phyloP scores from a whole-genome alignment of 2,329 filamentous ascomycete species.

The Exophiala aquamarina region DNA sequence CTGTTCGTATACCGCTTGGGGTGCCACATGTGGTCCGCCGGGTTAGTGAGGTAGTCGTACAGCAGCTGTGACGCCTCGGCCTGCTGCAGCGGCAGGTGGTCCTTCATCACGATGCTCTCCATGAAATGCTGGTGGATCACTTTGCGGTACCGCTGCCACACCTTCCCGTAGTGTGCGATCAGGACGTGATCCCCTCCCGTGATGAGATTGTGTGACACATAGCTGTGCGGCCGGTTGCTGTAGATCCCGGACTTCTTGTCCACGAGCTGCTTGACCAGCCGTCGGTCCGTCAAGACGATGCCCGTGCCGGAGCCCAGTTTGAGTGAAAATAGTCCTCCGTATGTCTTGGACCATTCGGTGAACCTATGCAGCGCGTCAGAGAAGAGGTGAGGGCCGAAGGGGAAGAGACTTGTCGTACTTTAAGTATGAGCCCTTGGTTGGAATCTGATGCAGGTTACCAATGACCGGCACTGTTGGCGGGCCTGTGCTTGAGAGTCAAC shows the following conservation, averaged over 20 bases:
- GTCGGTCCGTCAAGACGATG: slow-evolving; percentile 43
- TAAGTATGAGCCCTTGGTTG: slow-evolving; percentile 33
- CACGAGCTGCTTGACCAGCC: slow-evolving; percentile 43
- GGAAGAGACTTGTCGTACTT: slow-evolving; percentile 37
- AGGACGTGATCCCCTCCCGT: slow-evolving; percentile 49
- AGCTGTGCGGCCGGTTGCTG: slow-evolving; percentile 43
- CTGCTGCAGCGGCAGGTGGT: slow-evolving; percentile 44
- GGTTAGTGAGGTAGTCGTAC: slow-evolving; percentile 42
- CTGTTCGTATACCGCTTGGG: slow-evolving; percentile 52
- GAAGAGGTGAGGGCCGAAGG: slow-evolving; percentile 27
- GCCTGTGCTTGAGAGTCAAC: slow-evolving; percentile 27
- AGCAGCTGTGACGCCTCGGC: slow-evolving; percentile 52
- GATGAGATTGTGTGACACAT: slow-evolving; percentile 45
- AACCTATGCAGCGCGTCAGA: slow-evolving; percentile 37
- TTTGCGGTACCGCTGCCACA: slow-evolving; percentile 49
- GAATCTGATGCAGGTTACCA: slow-evolving; percentile 43
- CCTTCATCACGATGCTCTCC: slow-evolving; percentile 41
- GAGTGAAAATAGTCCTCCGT: slow-evolving; percentile 45
- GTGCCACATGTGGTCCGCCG: slow-evolving; percentile 48
- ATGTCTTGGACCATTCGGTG: slow-evolving; percentile 44
- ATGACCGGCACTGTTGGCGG: slow-evolving; percentile 44
- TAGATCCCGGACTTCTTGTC: slow-evolving; percentile 48
- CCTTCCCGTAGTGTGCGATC: slow-evolving; percentile 47
- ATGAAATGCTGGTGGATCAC: slow-evolving; percentile 48
- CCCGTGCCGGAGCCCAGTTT: slow-evolving; percentile 44